Conservation (phyloP, 148 eudicot species). For the Polygonum maritimum region DNA sequence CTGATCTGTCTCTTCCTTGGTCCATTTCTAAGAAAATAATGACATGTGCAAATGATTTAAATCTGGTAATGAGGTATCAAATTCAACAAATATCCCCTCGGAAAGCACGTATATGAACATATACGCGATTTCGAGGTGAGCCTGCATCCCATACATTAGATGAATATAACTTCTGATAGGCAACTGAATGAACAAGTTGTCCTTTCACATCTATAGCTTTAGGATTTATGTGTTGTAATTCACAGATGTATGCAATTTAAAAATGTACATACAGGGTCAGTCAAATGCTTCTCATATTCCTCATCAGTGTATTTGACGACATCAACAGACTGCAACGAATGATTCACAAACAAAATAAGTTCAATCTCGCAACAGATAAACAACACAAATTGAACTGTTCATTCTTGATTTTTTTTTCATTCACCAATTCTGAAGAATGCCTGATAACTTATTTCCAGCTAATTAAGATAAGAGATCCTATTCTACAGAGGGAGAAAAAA, state of each 20-base stretch:
- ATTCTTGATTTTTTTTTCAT: not conserved
- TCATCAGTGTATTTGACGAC: conserved; percentile 80
- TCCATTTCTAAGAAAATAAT: conserved; percentile 48
- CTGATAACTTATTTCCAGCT: not conserved
- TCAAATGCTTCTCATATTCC: conserved; percentile 80
- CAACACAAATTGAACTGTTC: not conserved
- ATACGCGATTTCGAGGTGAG: not conserved
- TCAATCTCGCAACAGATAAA: not conserved
- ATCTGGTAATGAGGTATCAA: not conserved
- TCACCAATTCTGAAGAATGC: not conserved
- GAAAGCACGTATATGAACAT: not conserved
- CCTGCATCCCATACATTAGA: not conserved
- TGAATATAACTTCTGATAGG: not conserved
- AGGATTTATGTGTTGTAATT: not conserved
- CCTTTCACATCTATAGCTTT: not conserved
- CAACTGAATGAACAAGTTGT: not conserved
- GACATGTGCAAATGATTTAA: not conserved
- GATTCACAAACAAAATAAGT: not conserved
- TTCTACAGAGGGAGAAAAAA: not conserved
- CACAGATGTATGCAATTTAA: not conserved
- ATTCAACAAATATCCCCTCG: not conserved
- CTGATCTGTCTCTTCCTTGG: conserved; percentile 87
- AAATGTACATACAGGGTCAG: conserved; percentile 64
- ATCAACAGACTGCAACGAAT: conserved; percentile 58
- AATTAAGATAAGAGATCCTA: not conserved